Conservation (phyloP, 1,139 yeast genomes). For the Magnusiomyces tetraspermus region DNA sequence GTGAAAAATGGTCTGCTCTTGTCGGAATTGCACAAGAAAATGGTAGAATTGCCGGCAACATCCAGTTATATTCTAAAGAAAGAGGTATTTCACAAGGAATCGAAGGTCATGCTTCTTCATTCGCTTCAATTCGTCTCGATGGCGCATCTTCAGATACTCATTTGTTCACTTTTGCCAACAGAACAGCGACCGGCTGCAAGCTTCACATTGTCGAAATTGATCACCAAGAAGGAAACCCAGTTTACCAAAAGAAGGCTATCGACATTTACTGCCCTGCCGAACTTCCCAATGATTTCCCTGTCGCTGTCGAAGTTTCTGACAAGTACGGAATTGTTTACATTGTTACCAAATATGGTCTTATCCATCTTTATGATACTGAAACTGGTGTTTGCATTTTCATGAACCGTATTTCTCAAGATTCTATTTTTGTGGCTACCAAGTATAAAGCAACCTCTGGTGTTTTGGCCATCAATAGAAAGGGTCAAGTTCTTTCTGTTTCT, state of each 20-base stretch:
- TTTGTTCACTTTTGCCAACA: constrained; percentile 78
- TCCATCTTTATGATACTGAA: constrained; percentile 90
- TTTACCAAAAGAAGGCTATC: constrained; percentile 77
- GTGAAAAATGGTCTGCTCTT: constrained; percentile 86
- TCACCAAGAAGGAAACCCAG: constrained; percentile 78
- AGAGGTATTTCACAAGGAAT: constrained; percentile 93
- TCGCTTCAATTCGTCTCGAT: constrained; percentile 64
- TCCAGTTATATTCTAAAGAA: constrained; percentile 80
- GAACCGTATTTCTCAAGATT: constrained; percentile 93
- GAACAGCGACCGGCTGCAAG: constrained; percentile 74
- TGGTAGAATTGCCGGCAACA: constrained; percentile 92
- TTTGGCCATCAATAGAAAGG: constrained; percentile 86
- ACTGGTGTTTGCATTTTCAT: constrained; percentile 88
- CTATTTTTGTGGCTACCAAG: constrained; percentile 82
- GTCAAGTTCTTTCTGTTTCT: constrained; percentile 91
- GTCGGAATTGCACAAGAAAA: constrained; percentile 93
- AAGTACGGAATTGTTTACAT: constrained; percentile 80
- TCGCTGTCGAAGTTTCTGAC: constrained; percentile 78
- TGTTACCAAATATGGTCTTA: constrained; percentile 91
- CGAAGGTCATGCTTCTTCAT: constrained; percentile 94
- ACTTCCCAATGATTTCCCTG: constrained; percentile 94
- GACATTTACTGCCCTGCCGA: constrained; percentile 97
- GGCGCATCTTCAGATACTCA: constrained; percentile 74
- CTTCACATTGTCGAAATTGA: constrained; percentile 94
- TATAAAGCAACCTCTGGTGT: constrained; percentile 69